Evolutionary conservation across 495 filamentous ascomycete species (phyloP).

Genomic region (Parathielavia hyrcaniae): DNA sequence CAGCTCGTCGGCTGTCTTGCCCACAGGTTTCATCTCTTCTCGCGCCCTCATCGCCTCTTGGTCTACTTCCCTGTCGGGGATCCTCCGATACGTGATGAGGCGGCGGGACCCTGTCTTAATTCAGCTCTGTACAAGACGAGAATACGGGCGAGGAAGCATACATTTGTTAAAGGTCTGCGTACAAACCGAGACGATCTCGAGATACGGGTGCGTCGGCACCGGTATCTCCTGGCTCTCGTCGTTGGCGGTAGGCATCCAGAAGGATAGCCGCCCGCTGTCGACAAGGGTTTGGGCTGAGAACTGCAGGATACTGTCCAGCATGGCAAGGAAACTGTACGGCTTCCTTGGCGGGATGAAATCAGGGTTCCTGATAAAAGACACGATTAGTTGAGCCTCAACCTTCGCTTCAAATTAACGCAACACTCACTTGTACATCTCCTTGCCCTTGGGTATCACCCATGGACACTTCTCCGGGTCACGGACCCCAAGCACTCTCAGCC

Average conservation of each 20-base stretch:
- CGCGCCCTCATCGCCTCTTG: slow-evolving; percentile 32
- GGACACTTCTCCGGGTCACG: slow-evolving; percentile 57
- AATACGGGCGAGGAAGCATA: slow-evolving; percentile 28
- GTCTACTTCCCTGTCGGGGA: slow-evolving; percentile 55
- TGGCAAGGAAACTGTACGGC: slow-evolving; percentile 82
- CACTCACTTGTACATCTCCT: slow-evolving; percentile 60
- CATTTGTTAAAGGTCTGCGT: slow-evolving; percentile 86
- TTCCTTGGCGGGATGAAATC: slow-evolving; percentile 84
- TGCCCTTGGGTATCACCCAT: slow-evolving; percentile 62
- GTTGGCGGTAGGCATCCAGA: slow-evolving; percentile 97
- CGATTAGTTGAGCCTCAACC: neutral
- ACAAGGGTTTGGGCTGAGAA: slow-evolving; percentile 77
- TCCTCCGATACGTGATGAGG: slow-evolving; percentile 75
- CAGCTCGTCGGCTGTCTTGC: slow-evolving; percentile 62
- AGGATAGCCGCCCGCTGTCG: slow-evolving; percentile 70
- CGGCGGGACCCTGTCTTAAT: slow-evolving; percentile 64
- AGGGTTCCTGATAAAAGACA: slow-evolving; percentile 46
- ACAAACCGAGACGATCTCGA: slow-evolving; percentile 72
- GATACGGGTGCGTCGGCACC: slow-evolving; percentile 67
- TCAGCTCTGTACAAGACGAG: neutral
- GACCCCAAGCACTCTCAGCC: slow-evolving; percentile 75
- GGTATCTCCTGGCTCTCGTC: slow-evolving; percentile 65
- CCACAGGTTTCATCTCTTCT: slow-evolving; percentile 30
- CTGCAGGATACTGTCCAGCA: slow-evolving; percentile 81
- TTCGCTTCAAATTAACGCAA: neutral